phyloP scores from a whole-genome alignment of 371 early-diverging fungal genomes.

The Conidiobolus incongruus region DNA sequence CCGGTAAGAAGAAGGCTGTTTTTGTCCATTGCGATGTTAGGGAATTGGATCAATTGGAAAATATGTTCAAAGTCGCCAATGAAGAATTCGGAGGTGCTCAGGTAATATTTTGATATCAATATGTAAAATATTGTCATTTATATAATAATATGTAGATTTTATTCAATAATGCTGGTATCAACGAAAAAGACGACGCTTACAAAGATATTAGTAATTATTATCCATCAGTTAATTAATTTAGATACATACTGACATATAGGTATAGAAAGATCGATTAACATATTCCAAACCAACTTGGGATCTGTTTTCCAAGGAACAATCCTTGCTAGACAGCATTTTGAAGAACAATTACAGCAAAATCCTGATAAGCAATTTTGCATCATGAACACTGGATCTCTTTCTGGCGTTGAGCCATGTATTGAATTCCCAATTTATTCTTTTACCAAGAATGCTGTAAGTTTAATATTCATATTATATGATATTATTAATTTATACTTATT shows the following conservation, averaged over 20 bases:
- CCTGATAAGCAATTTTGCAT: background rate
- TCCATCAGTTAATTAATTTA: background rate
- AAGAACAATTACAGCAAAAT: background rate
- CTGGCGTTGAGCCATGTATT: background rate
- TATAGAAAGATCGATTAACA: background rate
- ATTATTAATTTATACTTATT: background rate
- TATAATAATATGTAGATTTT: background rate
- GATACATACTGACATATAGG: no score
- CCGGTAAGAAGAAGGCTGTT: background rate
- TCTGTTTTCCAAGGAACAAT: background rate
- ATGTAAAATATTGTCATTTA: background rate
- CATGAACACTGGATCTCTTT: background rate
- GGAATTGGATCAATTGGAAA: background rate
- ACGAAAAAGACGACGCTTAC: background rate
- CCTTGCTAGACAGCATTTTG: background rate
- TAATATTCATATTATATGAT: background rate
- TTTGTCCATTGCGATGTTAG: background rate
- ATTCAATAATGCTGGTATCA: slow-evolving; percentile 1
- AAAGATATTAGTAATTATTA: background rate
- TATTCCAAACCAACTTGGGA: background rate
- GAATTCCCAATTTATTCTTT: background rate
- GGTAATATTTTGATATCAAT: background rate
- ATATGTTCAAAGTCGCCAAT: background rate
- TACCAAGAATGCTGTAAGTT: background rate
- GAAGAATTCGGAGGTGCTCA: slow-evolving; percentile 1